Conservation (phyloP, 2,329 filamentous ascomycete genomes). For the Graphilbum sp. region DNA sequence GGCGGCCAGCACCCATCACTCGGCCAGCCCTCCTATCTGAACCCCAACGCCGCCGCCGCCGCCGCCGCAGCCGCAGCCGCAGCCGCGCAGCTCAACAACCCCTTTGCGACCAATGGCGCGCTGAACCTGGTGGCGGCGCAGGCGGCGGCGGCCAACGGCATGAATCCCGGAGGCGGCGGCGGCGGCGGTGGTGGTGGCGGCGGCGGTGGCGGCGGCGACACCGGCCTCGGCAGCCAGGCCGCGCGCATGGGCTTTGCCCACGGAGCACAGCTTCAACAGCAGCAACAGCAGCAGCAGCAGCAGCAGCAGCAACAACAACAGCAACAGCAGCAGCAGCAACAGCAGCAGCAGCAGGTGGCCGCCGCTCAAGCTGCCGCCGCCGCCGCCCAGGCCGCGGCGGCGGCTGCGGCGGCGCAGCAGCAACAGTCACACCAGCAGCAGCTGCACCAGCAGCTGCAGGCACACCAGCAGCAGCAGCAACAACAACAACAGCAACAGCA, state of each 20-base stretch:
- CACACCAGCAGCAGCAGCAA: constrained; percentile 42
- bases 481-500: constrained; percentile 11
- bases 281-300: constrained; percentile 42
- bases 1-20: constrained; percentile 33
- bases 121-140: constrained; percentile 26
- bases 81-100: constrained; percentile 40
- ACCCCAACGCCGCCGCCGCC: constrained; percentile 31
- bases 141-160: constrained; percentile 24
- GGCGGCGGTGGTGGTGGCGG: constrained; percentile 39
- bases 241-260: constrained; percentile 78
- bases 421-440: constrained; percentile 19
- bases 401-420: constrained; percentile 18
- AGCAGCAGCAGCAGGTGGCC: constrained; percentile 35
- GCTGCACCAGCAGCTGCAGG: constrained; percentile 22
- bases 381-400: no score
- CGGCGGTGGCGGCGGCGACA: constrained; percentile 43
- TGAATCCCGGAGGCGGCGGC: constrained; percentile 30
- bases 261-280: constrained; percentile 40
- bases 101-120: constrained; percentile 44
- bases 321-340: constrained; percentile 17
- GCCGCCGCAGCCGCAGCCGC: constrained; percentile 5
- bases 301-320: constrained; percentile 9
- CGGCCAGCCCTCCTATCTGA: constrained; percentile 56
- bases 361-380: no score
- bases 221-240: constrained; percentile 71